These are phyloP conservation scores for Fusarium algeriense DNA, from an alignment of 2,329 filamentous ascomycete species.

Conservation along the genomic window DNA sequence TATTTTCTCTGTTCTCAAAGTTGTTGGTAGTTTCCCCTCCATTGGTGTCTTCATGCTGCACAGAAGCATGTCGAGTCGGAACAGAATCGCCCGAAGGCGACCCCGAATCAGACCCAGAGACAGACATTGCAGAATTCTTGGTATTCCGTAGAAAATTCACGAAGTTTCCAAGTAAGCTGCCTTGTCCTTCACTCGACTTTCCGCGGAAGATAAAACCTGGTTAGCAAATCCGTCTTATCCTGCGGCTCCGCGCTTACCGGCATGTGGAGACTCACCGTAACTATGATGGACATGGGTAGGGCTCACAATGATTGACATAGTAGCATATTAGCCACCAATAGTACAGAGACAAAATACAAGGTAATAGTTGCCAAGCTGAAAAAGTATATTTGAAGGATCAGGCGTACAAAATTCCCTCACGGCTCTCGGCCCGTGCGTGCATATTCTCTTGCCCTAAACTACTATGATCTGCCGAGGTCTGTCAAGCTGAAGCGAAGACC, in stretches of 20 bases:
- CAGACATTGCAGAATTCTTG: background rate
- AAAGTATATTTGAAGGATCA: background rate
- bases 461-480: background rate
- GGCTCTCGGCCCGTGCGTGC: background rate
- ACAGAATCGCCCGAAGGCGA: background rate
- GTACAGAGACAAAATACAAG: background rate
- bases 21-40: no score
- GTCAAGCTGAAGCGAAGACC: accelerated
- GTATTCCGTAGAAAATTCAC: background rate
- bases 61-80: background rate
- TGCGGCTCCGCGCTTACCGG: no score
- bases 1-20: accelerated
- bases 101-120: background rate
- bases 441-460: background rate
- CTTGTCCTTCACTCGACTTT: background rate
- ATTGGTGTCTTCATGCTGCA: background rate
- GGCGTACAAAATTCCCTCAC: background rate
- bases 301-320: background rate
- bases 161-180: background rate
- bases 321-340: background rate
- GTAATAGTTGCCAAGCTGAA: no score
- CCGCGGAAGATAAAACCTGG: background rate
- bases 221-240: background rate
- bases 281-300: background rate
- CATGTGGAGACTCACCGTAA: background rate